These are phyloP conservation scores for Vanderwaltozyma yarrowii DNA, from an alignment of 805 yeast species.

Conservation along the genomic window DNA sequence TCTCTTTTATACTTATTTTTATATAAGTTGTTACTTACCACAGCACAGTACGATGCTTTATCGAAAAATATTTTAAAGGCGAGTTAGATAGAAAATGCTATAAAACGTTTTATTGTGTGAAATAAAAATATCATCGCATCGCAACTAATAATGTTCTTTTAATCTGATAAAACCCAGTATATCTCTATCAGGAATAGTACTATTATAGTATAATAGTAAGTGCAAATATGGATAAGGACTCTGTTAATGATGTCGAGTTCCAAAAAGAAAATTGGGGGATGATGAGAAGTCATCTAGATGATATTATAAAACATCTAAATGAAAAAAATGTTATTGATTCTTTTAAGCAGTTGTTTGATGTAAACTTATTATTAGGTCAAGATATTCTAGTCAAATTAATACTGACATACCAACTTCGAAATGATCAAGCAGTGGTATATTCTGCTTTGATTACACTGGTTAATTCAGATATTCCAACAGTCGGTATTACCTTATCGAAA, in stretches of 20 bases:
- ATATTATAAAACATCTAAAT: constrained; percentile 34
- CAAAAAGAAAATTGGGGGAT: constrained; percentile 34
- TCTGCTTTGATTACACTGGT: constrained; percentile 50
- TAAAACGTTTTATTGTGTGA: too few species aligned
- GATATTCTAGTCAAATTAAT: constrained; percentile 51
- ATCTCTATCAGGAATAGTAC: too few species aligned
- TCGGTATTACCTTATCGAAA: constrained; percentile 48
- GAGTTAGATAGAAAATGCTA: too few species aligned
- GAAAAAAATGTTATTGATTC: constrained; percentile 38
- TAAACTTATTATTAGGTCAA: constrained; percentile 50
- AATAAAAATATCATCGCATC: too few species aligned
- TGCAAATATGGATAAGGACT: not conserved
- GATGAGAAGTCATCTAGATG: not conserved
- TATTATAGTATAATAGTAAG: too few species aligned
- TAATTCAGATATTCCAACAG: constrained; percentile 56
- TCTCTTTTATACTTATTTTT: too few species aligned
- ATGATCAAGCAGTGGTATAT: constrained; percentile 36
- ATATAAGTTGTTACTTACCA: too few species aligned
- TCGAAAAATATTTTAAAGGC: too few species aligned
- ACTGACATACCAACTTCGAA: constrained; percentile 41
- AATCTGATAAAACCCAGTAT: too few species aligned
- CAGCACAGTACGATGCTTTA: too few species aligned
- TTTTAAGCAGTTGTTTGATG: constrained; percentile 40
- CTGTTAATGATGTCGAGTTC: constrained; percentile 22
- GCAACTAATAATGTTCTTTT: too few species aligned